phyloP scores from a whole-genome alignment of 495 filamentous ascomycete species.

The Glarea lozoyensis region DNA sequence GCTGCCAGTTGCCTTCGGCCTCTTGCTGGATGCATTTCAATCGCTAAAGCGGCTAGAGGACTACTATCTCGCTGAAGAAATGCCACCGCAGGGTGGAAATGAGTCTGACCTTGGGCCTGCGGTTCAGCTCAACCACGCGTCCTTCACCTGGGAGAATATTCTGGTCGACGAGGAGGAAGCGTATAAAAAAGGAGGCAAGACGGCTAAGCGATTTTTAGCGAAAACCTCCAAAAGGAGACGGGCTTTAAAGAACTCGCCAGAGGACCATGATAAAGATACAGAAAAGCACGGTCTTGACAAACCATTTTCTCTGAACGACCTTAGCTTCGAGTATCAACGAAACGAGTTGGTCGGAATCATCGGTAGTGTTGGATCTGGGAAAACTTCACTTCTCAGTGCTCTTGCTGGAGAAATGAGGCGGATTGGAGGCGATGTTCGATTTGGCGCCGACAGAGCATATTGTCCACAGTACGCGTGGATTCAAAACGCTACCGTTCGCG shows the following conservation, averaged over 20 bases:
- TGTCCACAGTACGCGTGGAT: conserved; percentile 57
- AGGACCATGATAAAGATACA: conserved; percentile 17
- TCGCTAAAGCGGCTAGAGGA: conserved; percentile 74
- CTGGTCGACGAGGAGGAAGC: neutral
- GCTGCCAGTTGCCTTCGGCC: conserved; percentile 75
- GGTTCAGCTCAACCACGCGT: conserved; percentile 6
- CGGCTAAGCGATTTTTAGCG: neutral
- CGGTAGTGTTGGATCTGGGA: conserved; percentile 62
- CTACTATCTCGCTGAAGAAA: conserved; percentile 76
- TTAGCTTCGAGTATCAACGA: conserved; percentile 49
- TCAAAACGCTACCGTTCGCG: neutral
- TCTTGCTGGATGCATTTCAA: conserved; percentile 75
- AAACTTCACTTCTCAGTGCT: conserved; percentile 61
- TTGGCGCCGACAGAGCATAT: conserved; percentile 54
- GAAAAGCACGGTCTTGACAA: conserved; percentile 23
- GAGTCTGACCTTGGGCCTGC: conserved; percentile 53
- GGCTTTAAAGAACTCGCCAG: neutral
- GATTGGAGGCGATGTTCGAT: conserved; percentile 46
- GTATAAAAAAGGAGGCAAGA: neutral
- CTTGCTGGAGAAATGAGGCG: conserved; percentile 66
- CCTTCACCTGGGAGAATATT: conserved; percentile 5
- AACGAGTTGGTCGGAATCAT: conserved; percentile 63
- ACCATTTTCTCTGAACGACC: conserved; percentile 50
- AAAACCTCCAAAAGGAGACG: no score
- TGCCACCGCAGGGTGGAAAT: conserved; percentile 57